A percentile compares a stretch with the other conserved stretches of the same genome.
These are phyloP conservation scores for Eimeria praecox DNA, from an alignment of 169 alveolate genomes.

Conservation along the genomic window DNA sequence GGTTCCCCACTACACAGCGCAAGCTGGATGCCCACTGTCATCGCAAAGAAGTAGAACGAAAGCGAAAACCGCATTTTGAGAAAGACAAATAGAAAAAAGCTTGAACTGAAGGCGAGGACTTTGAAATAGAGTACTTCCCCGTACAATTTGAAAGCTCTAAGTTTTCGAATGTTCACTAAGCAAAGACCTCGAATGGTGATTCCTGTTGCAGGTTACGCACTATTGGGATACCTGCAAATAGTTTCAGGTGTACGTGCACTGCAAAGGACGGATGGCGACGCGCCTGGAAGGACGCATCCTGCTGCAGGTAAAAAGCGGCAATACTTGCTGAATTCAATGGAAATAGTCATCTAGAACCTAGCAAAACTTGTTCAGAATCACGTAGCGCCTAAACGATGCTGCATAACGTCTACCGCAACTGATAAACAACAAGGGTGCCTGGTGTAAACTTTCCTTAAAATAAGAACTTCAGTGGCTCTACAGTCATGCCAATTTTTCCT, in stretches of 20 bases:
- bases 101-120: not conserved
- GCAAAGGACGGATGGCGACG: not conserved
- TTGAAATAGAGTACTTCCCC: not conserved
- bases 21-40: not conserved
- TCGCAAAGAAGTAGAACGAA: not conserved
- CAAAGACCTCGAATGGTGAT: not conserved
- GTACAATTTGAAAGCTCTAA: not conserved
- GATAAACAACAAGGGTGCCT: not conserved
- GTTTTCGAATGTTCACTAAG: not conserved
- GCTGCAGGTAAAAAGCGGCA: not conserved
- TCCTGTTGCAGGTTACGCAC: not conserved
- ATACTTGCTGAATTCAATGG: not conserved
- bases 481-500: not conserved
- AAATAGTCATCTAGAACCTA: not conserved
- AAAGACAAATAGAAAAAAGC: not conserved
- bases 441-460: not conserved
- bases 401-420: not conserved
- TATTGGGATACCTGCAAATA: not conserved
- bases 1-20: slow-evolving; percentile 35
- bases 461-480: not conserved
- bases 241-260: slow-evolving; percentile 29
- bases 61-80: not conserved
- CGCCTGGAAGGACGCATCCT: not conserved
- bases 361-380: not conserved
- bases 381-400: not conserved